A percentile compares a stretch with the other conserved stretches of the same genome.
phyloP scores from a whole-genome alignment of 2,329 filamentous ascomycete genomes.

The Drechslerella dactyloides region DNA sequence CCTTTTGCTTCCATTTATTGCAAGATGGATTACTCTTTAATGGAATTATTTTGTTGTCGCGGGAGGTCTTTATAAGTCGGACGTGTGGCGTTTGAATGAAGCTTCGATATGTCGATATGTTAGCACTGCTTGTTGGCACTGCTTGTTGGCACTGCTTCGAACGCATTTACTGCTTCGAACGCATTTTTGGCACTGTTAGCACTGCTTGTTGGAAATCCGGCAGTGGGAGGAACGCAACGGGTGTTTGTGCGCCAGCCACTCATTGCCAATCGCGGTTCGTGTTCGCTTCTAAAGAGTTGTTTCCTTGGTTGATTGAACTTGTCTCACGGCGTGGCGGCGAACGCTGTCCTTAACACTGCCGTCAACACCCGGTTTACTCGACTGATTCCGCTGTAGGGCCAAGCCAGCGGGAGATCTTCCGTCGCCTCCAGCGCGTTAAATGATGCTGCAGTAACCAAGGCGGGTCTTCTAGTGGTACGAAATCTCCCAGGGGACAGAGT shows the following conservation, averaged over 20 bases:
- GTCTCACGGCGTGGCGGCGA: slow-evolving; percentile 19
- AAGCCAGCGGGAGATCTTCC: slow-evolving; percentile 31
- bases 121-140: too few species aligned
- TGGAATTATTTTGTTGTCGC: too few species aligned
- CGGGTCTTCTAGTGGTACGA: slow-evolving; percentile 28
- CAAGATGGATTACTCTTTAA: too few species aligned
- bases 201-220: slow-evolving; percentile 3
- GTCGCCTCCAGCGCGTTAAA: slow-evolving; percentile 44
- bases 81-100: too few species aligned
- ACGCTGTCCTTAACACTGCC: not conserved
- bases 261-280: slow-evolving; percentile 37
- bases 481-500: slow-evolving; percentile 27
- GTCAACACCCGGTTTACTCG: slow-evolving; percentile 2
- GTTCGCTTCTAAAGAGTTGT: slow-evolving; percentile 26
- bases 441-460: slow-evolving; percentile 31
- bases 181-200: too few species aligned
- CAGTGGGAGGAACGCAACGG: slow-evolving; percentile 23
- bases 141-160: too few species aligned
- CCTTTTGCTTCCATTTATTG: too few species aligned
- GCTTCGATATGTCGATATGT: too few species aligned
- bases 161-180: too few species aligned
- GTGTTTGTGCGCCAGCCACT: slow-evolving; percentile 32
- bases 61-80: too few species aligned
- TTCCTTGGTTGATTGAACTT: slow-evolving; percentile 17
- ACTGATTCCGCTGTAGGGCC: slow-evolving; percentile 25